Conservation (phyloP, 1,139 yeast genomes). For the Candida labiduridarum region DNA sequence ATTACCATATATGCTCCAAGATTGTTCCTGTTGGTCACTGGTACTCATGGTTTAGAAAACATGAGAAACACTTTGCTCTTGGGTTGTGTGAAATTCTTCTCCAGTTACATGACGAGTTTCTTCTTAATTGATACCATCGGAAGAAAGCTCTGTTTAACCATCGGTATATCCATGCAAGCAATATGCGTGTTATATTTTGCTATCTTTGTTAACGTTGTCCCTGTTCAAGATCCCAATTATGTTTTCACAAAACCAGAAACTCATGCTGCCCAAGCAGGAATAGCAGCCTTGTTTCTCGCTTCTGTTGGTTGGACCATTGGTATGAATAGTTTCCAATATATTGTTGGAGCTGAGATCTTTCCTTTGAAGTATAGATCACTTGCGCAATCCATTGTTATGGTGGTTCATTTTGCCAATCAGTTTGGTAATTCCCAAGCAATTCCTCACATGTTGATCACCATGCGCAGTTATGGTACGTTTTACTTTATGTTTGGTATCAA, state of each 20-base stretch:
- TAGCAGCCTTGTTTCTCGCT: slow-evolving; percentile 49
- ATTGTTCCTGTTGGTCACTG: slow-evolving; percentile 46
- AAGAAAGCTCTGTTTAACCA: slow-evolving; percentile 34
- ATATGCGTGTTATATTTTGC: slow-evolving; percentile 37
- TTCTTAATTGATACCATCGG: slow-evolving; percentile 45
- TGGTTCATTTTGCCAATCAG: slow-evolving; percentile 56
- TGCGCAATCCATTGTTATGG: slow-evolving; percentile 54
- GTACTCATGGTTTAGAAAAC: slow-evolving; percentile 32
- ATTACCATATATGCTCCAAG: slow-evolving; percentile 56
- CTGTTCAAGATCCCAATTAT: slow-evolving; percentile 32
- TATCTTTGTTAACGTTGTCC: slow-evolving; percentile 44
- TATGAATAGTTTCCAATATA: slow-evolving; percentile 57
- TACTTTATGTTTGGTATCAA: slow-evolving; percentile 49
- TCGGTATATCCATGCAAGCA: slow-evolving; percentile 36
- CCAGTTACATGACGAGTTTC: slow-evolving; percentile 44
- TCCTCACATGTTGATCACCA: slow-evolving; percentile 47
- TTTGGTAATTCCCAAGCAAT: slow-evolving; percentile 57
- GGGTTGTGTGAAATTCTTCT: slow-evolving; percentile 44
- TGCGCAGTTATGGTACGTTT: slow-evolving; percentile 52
- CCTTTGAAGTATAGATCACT: slow-evolving; percentile 52
- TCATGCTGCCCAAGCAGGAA: slow-evolving; percentile 47
- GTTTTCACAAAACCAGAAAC: slow-evolving; percentile 27
- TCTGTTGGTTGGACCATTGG: slow-evolving; percentile 64
- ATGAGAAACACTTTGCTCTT: slow-evolving; percentile 45
- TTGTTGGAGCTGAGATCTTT: slow-evolving; percentile 56